Base-by-base conservation (phyloP, 148 eudicot genomes). In the Pouteria glomerata region DNA sequence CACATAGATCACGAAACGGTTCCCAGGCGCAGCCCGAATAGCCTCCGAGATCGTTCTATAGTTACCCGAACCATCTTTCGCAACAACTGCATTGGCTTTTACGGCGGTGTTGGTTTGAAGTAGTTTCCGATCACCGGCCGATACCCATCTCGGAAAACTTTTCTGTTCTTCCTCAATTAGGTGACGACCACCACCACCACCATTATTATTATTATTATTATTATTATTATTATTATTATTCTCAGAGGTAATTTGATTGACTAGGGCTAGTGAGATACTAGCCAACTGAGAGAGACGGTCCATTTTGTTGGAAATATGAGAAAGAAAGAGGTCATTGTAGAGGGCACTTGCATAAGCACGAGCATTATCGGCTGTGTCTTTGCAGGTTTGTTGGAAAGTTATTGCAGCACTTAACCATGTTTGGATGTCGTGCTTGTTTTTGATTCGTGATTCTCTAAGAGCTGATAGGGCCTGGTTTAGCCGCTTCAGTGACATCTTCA, bases 381-480 rank as follows among this genome's bases (percentile, higher is more conserved):
- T 72, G 68, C 81, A 78, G 21, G 81, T 31, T 53, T 78, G 33
- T 34, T 66, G 81, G 42, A 56, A 78, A 57, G 81, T 78, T 2
- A 78, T 2, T 6, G 81, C 76, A 14, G 80, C 80, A 41, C 80
- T 77, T 0, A 77, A 67, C 72, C 72, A 72, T 67, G 80, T 77
- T 57, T 72, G 80, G 53, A 77, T 67, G 67, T 77, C 76, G 7
- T 58, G 16, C 26, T 76, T 76, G 55, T 76, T 47, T 14, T 70
- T 71, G 24, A 8, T 21, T 4, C 75, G 80, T 1, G 80, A 77
- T 66, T 57, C 55, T 58, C 27, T 26, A 16, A 77, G 41, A 5
- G 63, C 56, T 1, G 23, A 21, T 13, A 64, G 15, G 3, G 76
- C 80, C 51, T 77, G 80, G 33, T 66, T 66, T 24, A 77, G 80